phyloP scores from a whole-genome alignment of 441 rosid genomes.

The Kokia cookei region DNA sequence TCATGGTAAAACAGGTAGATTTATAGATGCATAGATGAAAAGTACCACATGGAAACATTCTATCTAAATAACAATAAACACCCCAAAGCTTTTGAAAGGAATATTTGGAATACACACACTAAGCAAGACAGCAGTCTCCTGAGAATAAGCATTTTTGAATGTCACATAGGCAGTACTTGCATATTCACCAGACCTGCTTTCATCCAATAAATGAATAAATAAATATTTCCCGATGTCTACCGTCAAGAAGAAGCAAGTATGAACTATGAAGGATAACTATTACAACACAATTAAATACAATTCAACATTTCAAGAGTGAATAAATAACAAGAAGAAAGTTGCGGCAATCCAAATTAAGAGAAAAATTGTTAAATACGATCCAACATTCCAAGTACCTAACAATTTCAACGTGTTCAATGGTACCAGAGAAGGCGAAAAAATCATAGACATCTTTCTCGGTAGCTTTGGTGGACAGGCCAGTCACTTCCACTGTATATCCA shows the following conservation, averaged over 20 bases:
- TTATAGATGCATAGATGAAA: not conserved
- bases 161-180: constrained; percentile 67
- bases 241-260: not conserved
- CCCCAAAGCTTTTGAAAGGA: not conserved
- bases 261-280: not conserved
- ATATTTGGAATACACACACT: constrained; percentile 32
- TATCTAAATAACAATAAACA: not conserved
- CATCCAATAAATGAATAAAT: not conserved
- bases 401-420: constrained; percentile 54
- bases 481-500: constrained; percentile 59
- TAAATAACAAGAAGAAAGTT: not conserved
- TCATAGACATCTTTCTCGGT: constrained; percentile 59
- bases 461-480: constrained; percentile 61
- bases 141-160: constrained; percentile 61
- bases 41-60: not conserved
- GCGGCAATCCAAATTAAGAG: not conserved
- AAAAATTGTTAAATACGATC: too few relatives aligned
- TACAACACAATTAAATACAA: not conserved
- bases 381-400: constrained; percentile 32
- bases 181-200: constrained; percentile 47
- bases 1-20: not conserved
- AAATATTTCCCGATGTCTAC: not conserved
- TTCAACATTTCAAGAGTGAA: not conserved
- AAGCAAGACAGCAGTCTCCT: constrained; percentile 70
- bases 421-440: constrained; percentile 75